These are phyloP conservation scores for Epichloe festucae DNA, from an alignment of 2,329 filamentous ascomycete genomes.

Conservation along the genomic window DNA sequence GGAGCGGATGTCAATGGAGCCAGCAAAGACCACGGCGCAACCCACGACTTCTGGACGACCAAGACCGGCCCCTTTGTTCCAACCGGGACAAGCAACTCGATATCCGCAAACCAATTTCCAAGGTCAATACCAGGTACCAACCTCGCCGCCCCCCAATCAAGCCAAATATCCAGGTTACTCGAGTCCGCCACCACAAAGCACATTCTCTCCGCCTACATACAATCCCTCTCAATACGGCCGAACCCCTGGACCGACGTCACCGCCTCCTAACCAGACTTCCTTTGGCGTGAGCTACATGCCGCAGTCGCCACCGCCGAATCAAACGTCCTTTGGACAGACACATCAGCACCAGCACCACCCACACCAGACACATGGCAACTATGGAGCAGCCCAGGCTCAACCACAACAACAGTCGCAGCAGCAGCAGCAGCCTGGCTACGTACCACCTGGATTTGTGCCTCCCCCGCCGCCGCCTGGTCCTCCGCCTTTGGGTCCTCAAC, in stretches of 20 bases:
- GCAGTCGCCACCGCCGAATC: constrained; percentile 45
- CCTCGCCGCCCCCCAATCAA: constrained; percentile 40
- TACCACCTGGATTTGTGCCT: constrained; percentile 46
- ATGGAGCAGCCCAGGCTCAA: constrained; percentile 20
- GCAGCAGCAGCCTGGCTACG: constrained; percentile 23
- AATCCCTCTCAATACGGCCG: constrained; percentile 47
- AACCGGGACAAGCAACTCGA: constrained; percentile 29
- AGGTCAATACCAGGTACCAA: constrained; percentile 46
- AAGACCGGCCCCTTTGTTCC: constrained; percentile 34
- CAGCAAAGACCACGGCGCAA: constrained; percentile 26
- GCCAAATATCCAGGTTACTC: constrained; percentile 29
- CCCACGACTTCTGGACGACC: constrained; percentile 12
- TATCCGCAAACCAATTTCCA: constrained; percentile 43
- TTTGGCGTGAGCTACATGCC: constrained; percentile 31
- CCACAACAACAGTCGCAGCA: constrained; percentile 1
- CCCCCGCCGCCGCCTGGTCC: constrained; percentile 51
- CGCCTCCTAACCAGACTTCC: constrained; percentile 48
- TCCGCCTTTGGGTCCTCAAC: constrained; percentile 47
- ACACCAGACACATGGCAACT: constrained; percentile 26
- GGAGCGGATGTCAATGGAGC: constrained; percentile 90
- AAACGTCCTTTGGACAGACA: constrained; percentile 32
- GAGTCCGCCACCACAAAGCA: constrained; percentile 26
- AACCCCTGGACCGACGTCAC: constrained; percentile 44
- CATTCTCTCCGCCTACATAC: constrained; percentile 39
- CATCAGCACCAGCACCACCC: constrained; percentile 32